Conservation (phyloP, 805 yeast species). For the Ogataea neopini region DNA sequence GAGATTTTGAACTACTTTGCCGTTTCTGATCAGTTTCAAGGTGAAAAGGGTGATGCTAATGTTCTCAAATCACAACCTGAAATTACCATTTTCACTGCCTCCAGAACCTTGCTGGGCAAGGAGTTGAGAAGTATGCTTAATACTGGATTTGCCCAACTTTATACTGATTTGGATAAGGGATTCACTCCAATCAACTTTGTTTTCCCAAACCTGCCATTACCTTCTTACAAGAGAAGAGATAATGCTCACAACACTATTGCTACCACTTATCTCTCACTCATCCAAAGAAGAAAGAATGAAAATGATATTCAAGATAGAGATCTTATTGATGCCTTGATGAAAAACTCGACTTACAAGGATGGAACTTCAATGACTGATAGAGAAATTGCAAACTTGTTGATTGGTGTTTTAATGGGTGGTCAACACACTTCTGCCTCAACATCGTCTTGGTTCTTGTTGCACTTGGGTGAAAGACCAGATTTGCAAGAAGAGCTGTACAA, state of each 20-base stretch:
- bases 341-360: constrained; percentile 82
- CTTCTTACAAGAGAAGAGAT: constrained; percentile 77
- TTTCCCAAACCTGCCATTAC: constrained; percentile 88
- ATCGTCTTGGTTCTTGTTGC: constrained; percentile 91
- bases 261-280: constrained; percentile 75
- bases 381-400: constrained; percentile 89
- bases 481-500: constrained; percentile 77
- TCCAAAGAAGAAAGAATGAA: constrained; percentile 67
- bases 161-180: constrained; percentile 92
- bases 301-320: constrained; percentile 85
- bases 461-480: constrained; percentile 83
- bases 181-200: constrained; percentile 95
- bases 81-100: constrained; percentile 94
- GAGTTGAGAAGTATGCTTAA: constrained; percentile 85
- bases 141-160: constrained; percentile 79
- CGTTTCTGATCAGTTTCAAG: constrained; percentile 49
- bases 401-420: constrained; percentile 98
- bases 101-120: constrained; percentile 86
- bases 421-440: constrained; percentile 98
- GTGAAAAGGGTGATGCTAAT: constrained; percentile 50
- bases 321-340: constrained; percentile 84
- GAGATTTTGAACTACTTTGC: constrained; percentile 72
- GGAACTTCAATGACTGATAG: constrained; percentile 93
- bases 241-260: constrained; percentile 83
- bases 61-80: constrained; percentile 90